phyloP scores from a whole-genome alignment of 768 basidiomycete genomes.

The Pleurotus citrinopileatus region DNA sequence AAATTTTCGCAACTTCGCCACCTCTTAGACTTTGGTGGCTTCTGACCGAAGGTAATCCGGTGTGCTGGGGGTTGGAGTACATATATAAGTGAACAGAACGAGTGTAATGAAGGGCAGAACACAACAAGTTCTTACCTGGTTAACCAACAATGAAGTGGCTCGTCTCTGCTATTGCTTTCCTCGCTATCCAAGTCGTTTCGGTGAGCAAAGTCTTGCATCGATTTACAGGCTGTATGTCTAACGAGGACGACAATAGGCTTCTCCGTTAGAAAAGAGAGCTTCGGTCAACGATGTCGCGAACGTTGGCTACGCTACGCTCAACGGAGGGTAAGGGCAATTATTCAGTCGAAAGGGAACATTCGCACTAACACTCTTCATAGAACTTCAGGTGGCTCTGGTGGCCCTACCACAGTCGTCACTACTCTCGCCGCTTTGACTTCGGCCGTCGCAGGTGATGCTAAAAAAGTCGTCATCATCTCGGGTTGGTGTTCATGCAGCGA shows the following conservation, averaged over 20 bases:
- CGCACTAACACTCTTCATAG: slow-evolving; percentile 17
- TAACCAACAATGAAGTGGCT: slow-evolving; percentile 30
- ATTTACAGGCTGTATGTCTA: neutral
- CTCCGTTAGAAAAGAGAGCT: neutral
- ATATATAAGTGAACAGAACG: neutral
- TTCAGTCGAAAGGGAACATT: neutral
- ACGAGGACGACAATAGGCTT: neutral
- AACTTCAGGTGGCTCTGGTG: slow-evolving; percentile 44
- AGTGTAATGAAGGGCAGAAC: neutral
- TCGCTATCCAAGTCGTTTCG: slow-evolving; percentile 25
- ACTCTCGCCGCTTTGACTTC: slow-evolving; percentile 37
- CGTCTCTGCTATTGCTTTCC: slow-evolving; percentile 27
- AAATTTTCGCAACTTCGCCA: neutral
- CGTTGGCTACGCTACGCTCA: neutral
- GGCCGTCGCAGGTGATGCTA: slow-evolving; percentile 37
- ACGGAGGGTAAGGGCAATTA: neutral
- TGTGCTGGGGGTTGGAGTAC: neutral
- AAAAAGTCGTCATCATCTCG: slow-evolving; percentile 43
- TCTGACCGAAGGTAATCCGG: slow-evolving; percentile 8
- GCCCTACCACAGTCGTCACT: slow-evolving; percentile 39
- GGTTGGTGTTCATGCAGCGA: slow-evolving; percentile 22
- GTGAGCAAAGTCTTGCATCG: slow-evolving; percentile 3
- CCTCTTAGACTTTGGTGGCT: no score
- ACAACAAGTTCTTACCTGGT: slow-evolving; percentile 6
- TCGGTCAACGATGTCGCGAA: neutral